A percentile compares a stretch with the other conserved stretches of the same genome.
These are phyloP conservation scores for Penicillium lagena DNA, from an alignment of 495 filamentous ascomycete genomes.

Conservation along the genomic window DNA sequence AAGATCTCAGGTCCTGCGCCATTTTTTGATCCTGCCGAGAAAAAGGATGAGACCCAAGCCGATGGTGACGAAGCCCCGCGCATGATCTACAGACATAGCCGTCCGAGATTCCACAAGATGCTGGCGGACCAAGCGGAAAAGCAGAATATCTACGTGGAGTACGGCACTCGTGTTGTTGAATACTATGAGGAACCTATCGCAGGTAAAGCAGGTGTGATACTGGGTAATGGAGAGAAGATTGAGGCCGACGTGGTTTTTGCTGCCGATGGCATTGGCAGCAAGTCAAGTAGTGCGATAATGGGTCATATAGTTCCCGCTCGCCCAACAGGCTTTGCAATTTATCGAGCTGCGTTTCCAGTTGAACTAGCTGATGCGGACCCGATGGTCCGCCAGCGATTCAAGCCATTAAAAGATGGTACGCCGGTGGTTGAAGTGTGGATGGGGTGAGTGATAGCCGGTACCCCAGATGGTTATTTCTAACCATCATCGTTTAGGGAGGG, in stretches of 20 bases:
- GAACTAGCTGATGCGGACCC: slow-evolving; percentile 4
- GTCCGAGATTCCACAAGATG: slow-evolving; percentile 51
- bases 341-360: slow-evolving; percentile 4
- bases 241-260: slow-evolving; percentile 52
- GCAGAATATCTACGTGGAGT: slow-evolving; percentile 44
- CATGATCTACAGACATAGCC: slow-evolving; percentile 34
- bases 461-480: too few species aligned
- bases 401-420: slow-evolving; percentile 1
- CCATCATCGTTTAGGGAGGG: neutral
- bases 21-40: slow-evolving; percentile 6
- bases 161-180: slow-evolving; percentile 39
- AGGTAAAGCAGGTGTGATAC: slow-evolving; percentile 35
- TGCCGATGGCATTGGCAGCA: slow-evolving; percentile 49
- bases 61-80: slow-evolving; percentile 25
- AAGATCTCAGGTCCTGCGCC: slow-evolving; percentile 39
- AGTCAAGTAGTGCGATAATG: slow-evolving; percentile 38
- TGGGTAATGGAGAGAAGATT: slow-evolving; percentile 34
- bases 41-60: neutral
- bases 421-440: slow-evolving; percentile 7
- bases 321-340: slow-evolving; percentile 8
- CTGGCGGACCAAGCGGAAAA: slow-evolving; percentile 44
- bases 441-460: neutral
- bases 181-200: slow-evolving; percentile 40
- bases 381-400: slow-evolving; percentile 1
- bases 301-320: slow-evolving; percentile 7